Evolutionary conservation across 306 rosid genomes (phyloP), one percentile per base, ranked within the genome.

Genomic region (Quercus berberidifolia): DNA sequence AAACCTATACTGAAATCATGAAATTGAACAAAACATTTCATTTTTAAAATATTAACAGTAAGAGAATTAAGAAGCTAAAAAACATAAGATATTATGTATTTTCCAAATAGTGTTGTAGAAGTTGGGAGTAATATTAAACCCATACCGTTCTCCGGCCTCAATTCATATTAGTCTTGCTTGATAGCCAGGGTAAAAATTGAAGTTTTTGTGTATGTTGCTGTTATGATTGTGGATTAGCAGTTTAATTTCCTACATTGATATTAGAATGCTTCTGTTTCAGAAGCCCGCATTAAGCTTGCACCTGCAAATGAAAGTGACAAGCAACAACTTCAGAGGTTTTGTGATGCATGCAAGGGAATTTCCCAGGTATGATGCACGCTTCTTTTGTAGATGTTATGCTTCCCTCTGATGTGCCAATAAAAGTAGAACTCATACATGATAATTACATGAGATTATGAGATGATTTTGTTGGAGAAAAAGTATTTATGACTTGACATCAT

Each of bases 311-410:
- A 93, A 81, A 86, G 79, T 57, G 93, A 92, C 81, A 84, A 73
- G 86, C 93, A 89, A 81, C 99, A 91, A 78, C 93, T 96, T 81
- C 84, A 87, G 68, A 85, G 84, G 92, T 93, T 96, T 86, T 91
- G 91, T 81, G 85, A 93, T 86, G 98, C 99, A 35, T 96, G 99
- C 96, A 96, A 93, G 83, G 99, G 99, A 89, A 96, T 93, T 81
- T 92, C 97, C 25, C 92, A 87, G 96, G 99, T 96, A 81, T 64
- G 55, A 55, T 49, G 28, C 76, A 55, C 65, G 65, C 70, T 68
- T 71, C 76, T 26, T 58, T 52, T 21, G 19, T 3, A 52, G 19
- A 55, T 71, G 41, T 55, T 79, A 65, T 77, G 79, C 21, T 80
- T 62, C 52, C 25, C 4, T 65, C 74, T 76, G 60, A 55, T 78